These are phyloP conservation scores for Penicillium sp. DNA, from an alignment of 2,329 filamentous ascomycete genomes.

Conservation along the genomic window DNA sequence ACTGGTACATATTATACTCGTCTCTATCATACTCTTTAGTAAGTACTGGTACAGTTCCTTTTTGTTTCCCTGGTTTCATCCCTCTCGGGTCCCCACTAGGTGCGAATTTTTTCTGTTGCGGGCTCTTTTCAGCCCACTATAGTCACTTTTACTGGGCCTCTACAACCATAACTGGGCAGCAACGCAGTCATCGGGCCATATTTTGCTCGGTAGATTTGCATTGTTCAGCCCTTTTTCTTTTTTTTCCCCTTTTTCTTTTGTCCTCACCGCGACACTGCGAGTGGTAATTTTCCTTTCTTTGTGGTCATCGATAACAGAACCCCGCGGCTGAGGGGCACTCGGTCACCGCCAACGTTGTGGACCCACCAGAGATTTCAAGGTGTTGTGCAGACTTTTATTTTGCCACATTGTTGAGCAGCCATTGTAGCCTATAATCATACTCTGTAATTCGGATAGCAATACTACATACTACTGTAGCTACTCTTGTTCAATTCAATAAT, in stretches of 20 bases:
- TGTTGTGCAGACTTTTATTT: slow-evolving; percentile 11
- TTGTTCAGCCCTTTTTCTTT: slow-evolving; percentile 5
- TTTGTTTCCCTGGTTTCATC: slow-evolving; percentile 28
- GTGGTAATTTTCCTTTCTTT: not conserved
- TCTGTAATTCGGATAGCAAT: not conserved
- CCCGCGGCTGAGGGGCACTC: slow-evolving; percentile 18
- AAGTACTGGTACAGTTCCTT: not conserved
- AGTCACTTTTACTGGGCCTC: not conserved
- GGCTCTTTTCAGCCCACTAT: slow-evolving; percentile 17
- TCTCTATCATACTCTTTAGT: not conserved
- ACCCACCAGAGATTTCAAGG: slow-evolving; percentile 13
- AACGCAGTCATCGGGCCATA: slow-evolving; percentile 30
- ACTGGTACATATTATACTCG: slow-evolving; percentile 4
- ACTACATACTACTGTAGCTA: too few relatives aligned
- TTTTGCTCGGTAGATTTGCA: slow-evolving; percentile 7
- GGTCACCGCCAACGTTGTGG: slow-evolving; percentile 20
- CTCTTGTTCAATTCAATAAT: not conserved
- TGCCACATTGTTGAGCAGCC: slow-evolving; percentile 5
- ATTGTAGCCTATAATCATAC: not conserved
- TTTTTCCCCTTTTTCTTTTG: slow-evolving; percentile 8
- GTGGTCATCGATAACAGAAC: not conserved
- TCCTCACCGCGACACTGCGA: not conserved
- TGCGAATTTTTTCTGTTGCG: slow-evolving; percentile 22
- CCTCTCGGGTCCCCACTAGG: slow-evolving; percentile 22
- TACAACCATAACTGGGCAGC: slow-evolving; percentile 34